Evolutionary conservation across 352 stramenopile genomes (phyloP).

Genomic region (Pythium vanterpoolii): DNA sequence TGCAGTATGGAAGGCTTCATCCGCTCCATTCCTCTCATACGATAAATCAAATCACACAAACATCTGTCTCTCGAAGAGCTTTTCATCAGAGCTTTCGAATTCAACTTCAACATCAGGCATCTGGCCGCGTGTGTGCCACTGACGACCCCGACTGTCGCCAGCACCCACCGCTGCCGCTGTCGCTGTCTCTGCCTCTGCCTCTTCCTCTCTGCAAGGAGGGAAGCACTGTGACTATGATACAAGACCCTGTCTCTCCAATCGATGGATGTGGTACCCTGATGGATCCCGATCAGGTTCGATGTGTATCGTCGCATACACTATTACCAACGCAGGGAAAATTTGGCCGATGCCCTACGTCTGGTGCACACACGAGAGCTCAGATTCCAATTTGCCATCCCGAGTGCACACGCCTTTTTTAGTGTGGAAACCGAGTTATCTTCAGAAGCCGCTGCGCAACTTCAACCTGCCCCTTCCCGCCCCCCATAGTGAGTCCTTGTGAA

Average conservation of each 20-base stretch:
- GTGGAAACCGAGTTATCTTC: too few species aligned
- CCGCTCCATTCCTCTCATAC: neutral
- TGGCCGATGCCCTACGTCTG: too few species aligned
- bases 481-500: neutral
- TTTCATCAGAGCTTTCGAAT: neutral
- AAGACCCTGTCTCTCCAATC: neutral
- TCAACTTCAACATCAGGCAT: slow-evolving; percentile 21
- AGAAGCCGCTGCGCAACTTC: slow-evolving; percentile 11
- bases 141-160: neutral
- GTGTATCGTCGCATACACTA: too few species aligned
- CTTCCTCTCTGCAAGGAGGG: too few species aligned
- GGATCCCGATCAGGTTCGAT: too few species aligned
- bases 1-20: neutral
- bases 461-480: slow-evolving; percentile 10
- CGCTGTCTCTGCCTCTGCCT: too few species aligned
- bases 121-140: too few species aligned
- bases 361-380: too few species aligned
- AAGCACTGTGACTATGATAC: slow-evolving; percentile 4
- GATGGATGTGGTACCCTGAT: too few species aligned
- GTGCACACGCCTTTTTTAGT: too few species aligned
- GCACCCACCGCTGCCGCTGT: neutral
- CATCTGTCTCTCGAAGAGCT: neutral
- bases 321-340: too few species aligned
- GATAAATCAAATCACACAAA: neutral
- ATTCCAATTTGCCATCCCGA: too few species aligned